phyloP scores from a whole-genome alignment of 768 basidiomycete genomes.

The Pleurotus tuber-regium region DNA sequence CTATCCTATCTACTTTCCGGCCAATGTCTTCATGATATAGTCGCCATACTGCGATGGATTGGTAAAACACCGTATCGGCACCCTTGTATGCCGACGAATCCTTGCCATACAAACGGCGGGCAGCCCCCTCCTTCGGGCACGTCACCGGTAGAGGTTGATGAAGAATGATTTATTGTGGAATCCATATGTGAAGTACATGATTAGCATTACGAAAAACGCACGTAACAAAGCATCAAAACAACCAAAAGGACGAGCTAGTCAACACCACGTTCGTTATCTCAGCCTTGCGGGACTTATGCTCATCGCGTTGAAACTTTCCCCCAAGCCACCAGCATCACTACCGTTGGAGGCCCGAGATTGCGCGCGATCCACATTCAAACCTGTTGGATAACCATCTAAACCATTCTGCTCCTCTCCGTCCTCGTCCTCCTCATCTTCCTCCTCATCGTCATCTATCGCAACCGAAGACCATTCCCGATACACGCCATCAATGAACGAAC shows the following conservation, averaged over 20 bases:
- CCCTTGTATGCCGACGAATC: no score
- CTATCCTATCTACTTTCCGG: no score
- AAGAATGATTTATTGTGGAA: background rate
- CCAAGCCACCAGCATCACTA: slow-evolving; percentile 52
- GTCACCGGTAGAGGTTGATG: no score
- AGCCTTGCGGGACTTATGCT: slow-evolving; percentile 68
- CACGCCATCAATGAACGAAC: slow-evolving; percentile 72
- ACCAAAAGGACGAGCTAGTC: background rate
- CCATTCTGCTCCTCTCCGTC: slow-evolving; percentile 38
- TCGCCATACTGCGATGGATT: no score
- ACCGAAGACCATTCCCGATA: slow-evolving; percentile 92
- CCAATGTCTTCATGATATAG: no score
- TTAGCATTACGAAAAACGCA: no score
- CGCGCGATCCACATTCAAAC: no score
- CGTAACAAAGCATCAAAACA: background rate
- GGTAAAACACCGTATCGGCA: no score
- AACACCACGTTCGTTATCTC: background rate
- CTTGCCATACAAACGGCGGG: no score
- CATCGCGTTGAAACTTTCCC: slow-evolving; percentile 74
- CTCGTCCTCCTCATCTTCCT: slow-evolving; percentile 60
- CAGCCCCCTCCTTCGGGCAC: no score
- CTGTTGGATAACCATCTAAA: slow-evolving; percentile 19
- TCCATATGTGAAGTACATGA: background rate
- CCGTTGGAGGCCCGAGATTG: slow-evolving; percentile 13
- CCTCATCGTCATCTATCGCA: slow-evolving; percentile 71